Conservation (phyloP, 495 filamentous ascomycete species). For the Penicillium samsonianum region DNA sequence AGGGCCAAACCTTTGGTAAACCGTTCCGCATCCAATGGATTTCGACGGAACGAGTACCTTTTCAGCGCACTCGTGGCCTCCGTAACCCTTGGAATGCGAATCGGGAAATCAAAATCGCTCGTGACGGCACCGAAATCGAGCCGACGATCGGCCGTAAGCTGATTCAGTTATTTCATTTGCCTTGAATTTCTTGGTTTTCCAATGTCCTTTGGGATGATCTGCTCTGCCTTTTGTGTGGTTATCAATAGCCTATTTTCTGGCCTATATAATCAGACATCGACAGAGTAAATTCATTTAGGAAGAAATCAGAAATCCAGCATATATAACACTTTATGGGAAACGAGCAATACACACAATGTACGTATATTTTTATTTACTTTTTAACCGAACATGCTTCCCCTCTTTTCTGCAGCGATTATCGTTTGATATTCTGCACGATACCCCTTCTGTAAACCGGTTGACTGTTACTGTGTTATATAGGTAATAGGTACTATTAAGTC, state of each 20-base stretch:
- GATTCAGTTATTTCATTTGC: slow-evolving; percentile 70
- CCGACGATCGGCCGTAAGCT: slow-evolving; percentile 76
- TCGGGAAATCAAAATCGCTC: slow-evolving; percentile 92
- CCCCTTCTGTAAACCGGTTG: neutral
- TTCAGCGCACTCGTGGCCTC: slow-evolving; percentile 85
- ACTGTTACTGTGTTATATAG: neutral
- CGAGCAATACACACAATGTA: slow-evolving; percentile 35
- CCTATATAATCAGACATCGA: neutral
- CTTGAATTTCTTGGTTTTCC: neutral
- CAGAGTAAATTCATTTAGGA: neutral
- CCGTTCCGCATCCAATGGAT: slow-evolving; percentile 94
- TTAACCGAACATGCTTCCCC: slow-evolving; percentile 1
- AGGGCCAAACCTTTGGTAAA: slow-evolving; percentile 75
- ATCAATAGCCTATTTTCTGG: neutral
- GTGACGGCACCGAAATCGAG: slow-evolving; percentile 94
- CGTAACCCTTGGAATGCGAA: slow-evolving; percentile 98
- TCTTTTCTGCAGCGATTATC: slow-evolving; percentile 5
- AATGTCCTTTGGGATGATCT: neutral
- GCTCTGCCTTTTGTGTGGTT: neutral
- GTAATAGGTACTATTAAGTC: slow-evolving; percentile 4
- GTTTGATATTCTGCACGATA: slow-evolving; percentile 3
- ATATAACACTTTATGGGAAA: slow-evolving; percentile 23
- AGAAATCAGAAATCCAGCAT: neutral
- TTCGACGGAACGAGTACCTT: slow-evolving; percentile 81
- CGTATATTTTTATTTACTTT: slow-evolving; percentile 14